Percentiles rank a stretch among this genome's conserved stretches.
These are phyloP conservation scores for Alternaria angustiovoidea DNA, from an alignment of 2,329 filamentous ascomycete genomes.

Conservation along the genomic window DNA sequence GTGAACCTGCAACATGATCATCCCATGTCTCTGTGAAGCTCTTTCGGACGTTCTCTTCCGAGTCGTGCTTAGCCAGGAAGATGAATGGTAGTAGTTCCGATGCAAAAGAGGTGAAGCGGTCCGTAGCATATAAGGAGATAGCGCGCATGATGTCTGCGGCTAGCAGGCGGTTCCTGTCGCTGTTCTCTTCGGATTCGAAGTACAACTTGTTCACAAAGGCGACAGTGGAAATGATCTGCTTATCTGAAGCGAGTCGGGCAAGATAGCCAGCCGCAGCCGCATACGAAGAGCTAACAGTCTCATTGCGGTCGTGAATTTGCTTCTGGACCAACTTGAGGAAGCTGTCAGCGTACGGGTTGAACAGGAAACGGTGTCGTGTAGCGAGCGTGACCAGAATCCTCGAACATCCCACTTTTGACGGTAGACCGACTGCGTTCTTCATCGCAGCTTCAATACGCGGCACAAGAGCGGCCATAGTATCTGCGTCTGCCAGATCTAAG, in stretches of 20 bases:
- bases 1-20: conserved; percentile 85
- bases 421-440: conserved; percentile 86
- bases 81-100: conserved; percentile 81
- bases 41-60: conserved; percentile 78
- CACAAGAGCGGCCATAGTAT: conserved; percentile 77
- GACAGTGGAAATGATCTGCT: conserved; percentile 64
- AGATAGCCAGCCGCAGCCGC: conserved; percentile 88
- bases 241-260: conserved; percentile 69
- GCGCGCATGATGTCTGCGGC: conserved; percentile 84
- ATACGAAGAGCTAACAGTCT: conserved; percentile 90
- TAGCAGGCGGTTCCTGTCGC: conserved; percentile 74
- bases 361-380: conserved; percentile 77
- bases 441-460: conserved; percentile 79
- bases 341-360: conserved; percentile 75
- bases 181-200: conserved; percentile 80
- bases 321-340: conserved; percentile 83
- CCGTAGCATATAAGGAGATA: conserved; percentile 84
- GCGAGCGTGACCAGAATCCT: conserved; percentile 85
- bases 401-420: conserved; percentile 91
- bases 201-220: conserved; percentile 73
- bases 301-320: conserved; percentile 87
- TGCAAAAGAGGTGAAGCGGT: conserved; percentile 83
- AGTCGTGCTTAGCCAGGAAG: conserved; percentile 87
- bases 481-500: conserved; percentile 81
- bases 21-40: conserved; percentile 88